A percentile compares a stretch with the other conserved stretches of the same genome.
These are phyloP conservation scores for Leccinellum luteum DNA, from an alignment of 768 basidiomycete species.

Conservation along the genomic window DNA sequence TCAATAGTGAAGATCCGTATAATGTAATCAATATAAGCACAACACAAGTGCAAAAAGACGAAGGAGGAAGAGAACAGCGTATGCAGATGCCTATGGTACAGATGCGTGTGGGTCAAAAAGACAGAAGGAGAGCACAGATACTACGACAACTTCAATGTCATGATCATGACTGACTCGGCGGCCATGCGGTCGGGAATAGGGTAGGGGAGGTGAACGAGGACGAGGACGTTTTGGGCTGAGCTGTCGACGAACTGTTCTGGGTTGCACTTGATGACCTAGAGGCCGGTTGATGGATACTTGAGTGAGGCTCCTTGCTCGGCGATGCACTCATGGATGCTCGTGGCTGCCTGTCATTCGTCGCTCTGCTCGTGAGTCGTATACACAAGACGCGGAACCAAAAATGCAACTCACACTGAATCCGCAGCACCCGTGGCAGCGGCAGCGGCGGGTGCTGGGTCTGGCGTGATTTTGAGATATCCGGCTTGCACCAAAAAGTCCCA, in stretches of 20 bases:
- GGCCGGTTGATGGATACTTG: conserved; percentile 1
- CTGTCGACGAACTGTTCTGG: conserved; percentile 16
- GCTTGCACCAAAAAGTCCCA: conserved; percentile 92
- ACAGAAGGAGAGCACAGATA: neutral
- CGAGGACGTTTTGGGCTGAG: conserved; percentile 17
- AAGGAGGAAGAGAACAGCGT: conserved; percentile 6
- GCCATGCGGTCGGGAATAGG: conserved; percentile 23
- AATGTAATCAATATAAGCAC: conserved; percentile 13
- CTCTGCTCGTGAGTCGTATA: neutral
- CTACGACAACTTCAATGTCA: neutral
- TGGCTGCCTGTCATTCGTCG: conserved; percentile 11
- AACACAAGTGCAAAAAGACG: neutral
- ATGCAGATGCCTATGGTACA: conserved; percentile 31
- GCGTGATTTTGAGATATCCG: conserved; percentile 73
- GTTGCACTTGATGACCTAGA: conserved; percentile 4
- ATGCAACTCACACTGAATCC: conserved; percentile 37
- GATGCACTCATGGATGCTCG: conserved; percentile 17
- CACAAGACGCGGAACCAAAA: neutral
- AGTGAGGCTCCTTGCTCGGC: conserved; percentile 30
- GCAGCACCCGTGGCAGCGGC: conserved; percentile 6
- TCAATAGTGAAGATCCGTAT: neutral
- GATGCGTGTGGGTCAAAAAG: conserved; percentile 15
- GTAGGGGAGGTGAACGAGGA: conserved; percentile 22
- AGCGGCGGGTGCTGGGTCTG: conserved; percentile 40
- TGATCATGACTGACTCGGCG: conserved; percentile 14